Evolutionary conservation across 148 eudicot species (phyloP).

Genomic region (Rhododendron simsii): DNA sequence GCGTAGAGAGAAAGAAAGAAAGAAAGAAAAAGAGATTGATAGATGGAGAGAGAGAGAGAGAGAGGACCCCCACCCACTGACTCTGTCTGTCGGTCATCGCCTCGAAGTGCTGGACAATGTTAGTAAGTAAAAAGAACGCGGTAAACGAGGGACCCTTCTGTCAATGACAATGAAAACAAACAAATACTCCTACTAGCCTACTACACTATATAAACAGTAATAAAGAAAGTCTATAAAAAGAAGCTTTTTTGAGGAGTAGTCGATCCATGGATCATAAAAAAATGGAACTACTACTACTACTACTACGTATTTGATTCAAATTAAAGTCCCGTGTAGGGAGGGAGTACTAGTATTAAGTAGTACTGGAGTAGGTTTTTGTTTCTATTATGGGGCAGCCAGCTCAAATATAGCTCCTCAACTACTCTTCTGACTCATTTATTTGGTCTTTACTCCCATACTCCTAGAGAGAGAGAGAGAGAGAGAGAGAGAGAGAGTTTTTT

Average conservation of each 20-base stretch:
- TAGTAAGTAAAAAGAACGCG: slow-evolving; percentile 8
- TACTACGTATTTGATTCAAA: neutral
- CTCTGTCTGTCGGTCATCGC: slow-evolving; percentile 14
- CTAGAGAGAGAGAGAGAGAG: too few relatives aligned
- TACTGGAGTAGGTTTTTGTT: neutral
- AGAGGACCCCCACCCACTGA: neutral
- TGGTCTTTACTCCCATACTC: too few relatives aligned
- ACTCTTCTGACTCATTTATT: slow-evolving; percentile 13
- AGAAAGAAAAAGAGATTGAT: neutral
- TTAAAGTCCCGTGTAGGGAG: neutral
- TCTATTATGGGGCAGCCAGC: slow-evolving; percentile 23
- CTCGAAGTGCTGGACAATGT: slow-evolving; percentile 16
- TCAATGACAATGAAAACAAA: neutral
- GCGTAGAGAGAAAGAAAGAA: neutral
- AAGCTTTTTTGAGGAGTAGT: neutral
- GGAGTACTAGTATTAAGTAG: neutral
- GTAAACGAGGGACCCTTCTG: slow-evolving; percentile 14
- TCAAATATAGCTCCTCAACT: slow-evolving; percentile 12
- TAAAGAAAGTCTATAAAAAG: neutral
- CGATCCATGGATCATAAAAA: neutral
- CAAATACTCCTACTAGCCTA: too few relatives aligned
- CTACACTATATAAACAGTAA: too few relatives aligned
- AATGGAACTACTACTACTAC: neutral
- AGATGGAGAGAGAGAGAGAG: neutral
- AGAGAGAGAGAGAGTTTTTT: too few relatives aligned